Evolutionary conservation across 352 stramenopile species (phyloP).

Genomic region (Pythium diclinum): DNA sequence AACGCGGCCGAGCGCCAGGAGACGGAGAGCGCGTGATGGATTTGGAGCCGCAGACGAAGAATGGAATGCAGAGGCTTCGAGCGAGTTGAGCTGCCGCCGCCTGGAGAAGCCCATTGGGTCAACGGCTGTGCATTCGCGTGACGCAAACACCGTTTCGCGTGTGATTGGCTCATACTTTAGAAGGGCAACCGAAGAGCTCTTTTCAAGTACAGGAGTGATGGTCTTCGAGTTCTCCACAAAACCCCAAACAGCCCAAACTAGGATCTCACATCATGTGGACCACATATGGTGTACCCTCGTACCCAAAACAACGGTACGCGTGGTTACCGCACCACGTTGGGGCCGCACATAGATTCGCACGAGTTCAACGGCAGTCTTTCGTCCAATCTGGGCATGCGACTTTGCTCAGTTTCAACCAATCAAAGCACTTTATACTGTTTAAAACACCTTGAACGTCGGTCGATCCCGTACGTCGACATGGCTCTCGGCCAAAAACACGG

Average conservation of each 20-base stretch:
- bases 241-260: not conserved
- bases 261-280: not conserved
- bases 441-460: slow-evolving; percentile 26
- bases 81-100: not conserved
- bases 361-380: slow-evolving; percentile 11
- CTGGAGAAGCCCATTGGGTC: not conserved
- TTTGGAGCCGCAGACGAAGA: slow-evolving; percentile 4
- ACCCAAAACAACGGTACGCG: slow-evolving; percentile 2
- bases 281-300: slow-evolving; percentile 2
- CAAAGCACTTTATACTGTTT: slow-evolving; percentile 1
- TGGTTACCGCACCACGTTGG: slow-evolving; percentile 21
- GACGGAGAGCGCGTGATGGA: no score
- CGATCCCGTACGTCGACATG: slow-evolving; percentile 19
- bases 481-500: no score
- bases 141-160: slow-evolving; percentile 10
- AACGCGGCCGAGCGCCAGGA: not conserved
- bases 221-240: not conserved
- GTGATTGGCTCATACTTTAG: slow-evolving; percentile 2
- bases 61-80: slow-evolving; percentile 3
- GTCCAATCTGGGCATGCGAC: slow-evolving; percentile 11
- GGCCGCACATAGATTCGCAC: slow-evolving; percentile 23
- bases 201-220: slow-evolving; percentile 5
- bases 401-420: slow-evolving; percentile 15
- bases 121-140: not conserved
- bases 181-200: not conserved